phyloP scores from a whole-genome alignment of 1,284 basidiomycete genomes.

The Flammula alnicola region DNA sequence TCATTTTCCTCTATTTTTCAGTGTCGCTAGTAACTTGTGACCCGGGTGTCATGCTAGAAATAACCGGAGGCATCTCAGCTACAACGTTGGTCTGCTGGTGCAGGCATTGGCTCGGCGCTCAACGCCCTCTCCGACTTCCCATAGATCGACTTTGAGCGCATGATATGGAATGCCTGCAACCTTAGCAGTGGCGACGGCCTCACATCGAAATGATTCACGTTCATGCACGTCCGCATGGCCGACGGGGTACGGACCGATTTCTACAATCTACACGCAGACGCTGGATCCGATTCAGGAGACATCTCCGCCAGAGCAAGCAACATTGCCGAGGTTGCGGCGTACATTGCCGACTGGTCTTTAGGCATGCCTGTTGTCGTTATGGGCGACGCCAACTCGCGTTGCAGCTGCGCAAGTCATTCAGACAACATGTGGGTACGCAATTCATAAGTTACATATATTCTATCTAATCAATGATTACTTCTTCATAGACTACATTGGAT shows the following conservation, averaged over 20 bases:
- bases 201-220: slow-evolving; percentile 45
- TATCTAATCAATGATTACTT: no score
- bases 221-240: slow-evolving; percentile 34
- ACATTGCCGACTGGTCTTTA: no score
- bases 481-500: no score
- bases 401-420: no score
- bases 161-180: slow-evolving; percentile 41
- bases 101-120: slow-evolving; percentile 39
- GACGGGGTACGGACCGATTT: slow-evolving; percentile 40
- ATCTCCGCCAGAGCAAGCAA: slow-evolving; percentile 37
- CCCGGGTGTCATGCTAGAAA: slow-evolving; percentile 96
- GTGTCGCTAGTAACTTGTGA: no score
- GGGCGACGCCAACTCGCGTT: slow-evolving; percentile 48
- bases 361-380: no score
- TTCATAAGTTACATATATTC: no score
- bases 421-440: no score
- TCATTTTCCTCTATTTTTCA: slow-evolving; percentile 32
- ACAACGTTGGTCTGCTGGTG: slow-evolving; percentile 83
- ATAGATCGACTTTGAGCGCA: slow-evolving; percentile 37
- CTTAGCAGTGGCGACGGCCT: slow-evolving; percentile 39
- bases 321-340: slow-evolving; percentile 36
- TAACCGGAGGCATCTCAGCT: slow-evolving; percentile 94
- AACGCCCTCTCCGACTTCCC: slow-evolving; percentile 42
- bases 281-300: slow-evolving; percentile 38
- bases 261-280: slow-evolving; percentile 45